Evolutionary conservation across 1,284 basidiomycete species (phyloP), one percentile per base, ranked within the genome.

Genomic region (Butyriboletus appendiculatus): DNA sequence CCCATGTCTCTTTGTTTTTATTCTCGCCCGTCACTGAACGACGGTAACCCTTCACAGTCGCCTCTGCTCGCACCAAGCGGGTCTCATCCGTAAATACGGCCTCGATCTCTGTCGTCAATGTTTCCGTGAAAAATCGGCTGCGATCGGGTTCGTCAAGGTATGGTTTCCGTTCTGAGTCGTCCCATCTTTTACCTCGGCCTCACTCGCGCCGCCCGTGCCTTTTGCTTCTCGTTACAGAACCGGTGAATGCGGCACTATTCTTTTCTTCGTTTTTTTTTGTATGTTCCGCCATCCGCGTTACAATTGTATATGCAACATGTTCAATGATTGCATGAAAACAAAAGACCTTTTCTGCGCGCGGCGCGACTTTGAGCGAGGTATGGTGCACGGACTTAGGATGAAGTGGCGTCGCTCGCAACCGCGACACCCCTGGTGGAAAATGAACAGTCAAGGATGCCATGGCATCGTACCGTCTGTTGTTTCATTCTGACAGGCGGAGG

Each of bases 21-120:
- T 48, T 24, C 4, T 32, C 28, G 12, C 16, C 9, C 16, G 15
- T 46, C 22, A 14, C 15, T 10, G 22, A 20, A 26, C 39, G 14
- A 51, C 18, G 26, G n/a, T n/a, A 16, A 11, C 30, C 10, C 30
- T 11, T 11, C 30, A 32, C 50, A 94, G 92, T 85, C 94, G 95
- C 73, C 91, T 94, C 72, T 98, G 94, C 73, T 90, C 92, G 46
- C 94, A 98, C 79, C 91, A 92, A 76, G 94, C 94, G 68, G 94
- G 94, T 90, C 86, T 97, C 74, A 94, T 98, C 78, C 91, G 89
- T 74, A 92, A 92, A 76, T 94, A 94, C 78, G 93, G 94, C 56
- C 85, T 97, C 69, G 92, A 96, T 80, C 90, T 96, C 68, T 97
- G 94, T 82, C 91, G 94, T 76, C 94, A 97, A 78, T 97, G 94